phyloP scores from a whole-genome alignment of 306 rosid species.

The Pterocarpus santalinus region DNA sequence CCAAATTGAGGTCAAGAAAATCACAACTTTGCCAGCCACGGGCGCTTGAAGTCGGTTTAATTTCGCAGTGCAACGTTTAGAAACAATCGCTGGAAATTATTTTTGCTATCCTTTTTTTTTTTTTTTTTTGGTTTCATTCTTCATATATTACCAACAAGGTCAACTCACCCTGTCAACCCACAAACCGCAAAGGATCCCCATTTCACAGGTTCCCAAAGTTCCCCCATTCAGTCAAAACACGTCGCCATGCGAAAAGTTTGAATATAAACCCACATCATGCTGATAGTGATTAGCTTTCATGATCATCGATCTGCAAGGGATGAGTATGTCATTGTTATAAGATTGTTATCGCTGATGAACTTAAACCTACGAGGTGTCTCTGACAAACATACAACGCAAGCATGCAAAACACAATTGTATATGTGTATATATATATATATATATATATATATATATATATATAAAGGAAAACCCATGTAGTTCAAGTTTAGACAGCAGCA shows the following conservation, averaged over 20 bases:
- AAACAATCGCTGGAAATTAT: conserved; percentile 2
- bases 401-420: background rate
- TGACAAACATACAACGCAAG: too few species aligned
- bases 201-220: too few species aligned
- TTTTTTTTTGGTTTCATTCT: background rate
- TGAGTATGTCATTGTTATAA: background rate
- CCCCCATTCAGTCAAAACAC: too few species aligned
- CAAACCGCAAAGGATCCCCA: conserved; percentile 7
- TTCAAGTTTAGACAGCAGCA: background rate
- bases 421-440: too few species aligned
- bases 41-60: background rate
- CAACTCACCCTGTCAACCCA: background rate
- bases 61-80: background rate
- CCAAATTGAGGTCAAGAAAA: background rate
- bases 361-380: too few species aligned
- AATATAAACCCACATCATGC: background rate
- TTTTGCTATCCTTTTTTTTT: background rate
- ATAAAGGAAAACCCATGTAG: background rate
- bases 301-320: background rate
- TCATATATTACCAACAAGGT: background rate
- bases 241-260: too few species aligned
- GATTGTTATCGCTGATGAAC: background rate
- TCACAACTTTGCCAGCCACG: background rate
- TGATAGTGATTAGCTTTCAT: background rate
- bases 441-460: too few species aligned